phyloP scores from a whole-genome alignment of 768 basidiomycete genomes.

The Hericium rajendrae region DNA sequence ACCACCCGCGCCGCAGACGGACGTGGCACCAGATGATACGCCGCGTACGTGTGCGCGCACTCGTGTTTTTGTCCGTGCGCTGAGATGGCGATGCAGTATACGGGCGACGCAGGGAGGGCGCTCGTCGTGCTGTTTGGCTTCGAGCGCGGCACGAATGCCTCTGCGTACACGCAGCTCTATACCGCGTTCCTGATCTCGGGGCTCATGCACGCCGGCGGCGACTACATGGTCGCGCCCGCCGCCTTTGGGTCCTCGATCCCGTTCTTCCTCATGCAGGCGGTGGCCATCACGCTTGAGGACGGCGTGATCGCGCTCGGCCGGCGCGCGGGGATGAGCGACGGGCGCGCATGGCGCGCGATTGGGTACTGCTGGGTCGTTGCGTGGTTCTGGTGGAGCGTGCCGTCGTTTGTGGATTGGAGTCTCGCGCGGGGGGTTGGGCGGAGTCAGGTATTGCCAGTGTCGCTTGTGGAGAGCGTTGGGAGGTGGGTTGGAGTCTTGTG shows the following conservation, averaged over 20 bases:
- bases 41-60: too few species aligned
- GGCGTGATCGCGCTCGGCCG: constrained; percentile 15
- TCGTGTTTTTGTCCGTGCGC: background rate
- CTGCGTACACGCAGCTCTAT: constrained; percentile 25
- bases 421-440: background rate
- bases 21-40: too few species aligned
- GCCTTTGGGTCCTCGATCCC: constrained; percentile 5
- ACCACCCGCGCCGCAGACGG: too few species aligned
- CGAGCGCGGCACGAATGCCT: constrained; percentile 16
- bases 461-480: background rate
- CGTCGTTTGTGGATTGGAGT: background rate
- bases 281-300: constrained; percentile 28
- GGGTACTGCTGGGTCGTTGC: background rate
- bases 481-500: background rate
- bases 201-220: constrained; percentile 24
- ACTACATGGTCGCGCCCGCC: constrained; percentile 19
- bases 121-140: constrained; percentile 13
- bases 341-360: background rate
- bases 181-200: constrained; percentile 27
- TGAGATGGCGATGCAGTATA: background rate
- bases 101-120: background rate
- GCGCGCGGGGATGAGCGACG: background rate
- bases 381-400: background rate
- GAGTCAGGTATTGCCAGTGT: background rate
- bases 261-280: constrained; percentile 25